These are phyloP conservation scores for Bombardia bombarda DNA, from an alignment of 495 filamentous ascomycete genomes.

Conservation along the genomic window DNA sequence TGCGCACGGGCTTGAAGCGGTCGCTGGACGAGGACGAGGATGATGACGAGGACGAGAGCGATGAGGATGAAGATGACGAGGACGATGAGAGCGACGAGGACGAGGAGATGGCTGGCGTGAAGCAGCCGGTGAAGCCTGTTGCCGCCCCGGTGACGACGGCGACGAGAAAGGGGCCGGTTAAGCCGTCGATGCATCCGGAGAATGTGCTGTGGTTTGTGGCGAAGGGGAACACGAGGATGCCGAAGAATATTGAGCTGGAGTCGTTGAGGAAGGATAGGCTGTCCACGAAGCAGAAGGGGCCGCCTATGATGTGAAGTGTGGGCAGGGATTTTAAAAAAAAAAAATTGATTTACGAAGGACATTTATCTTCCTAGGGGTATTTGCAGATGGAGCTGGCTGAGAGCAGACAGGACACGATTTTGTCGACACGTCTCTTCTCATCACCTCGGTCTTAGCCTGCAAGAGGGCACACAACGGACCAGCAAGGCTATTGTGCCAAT, in stretches of 20 bases:
- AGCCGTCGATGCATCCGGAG: slow-evolving; percentile 15
- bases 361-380: too few relatives aligned
- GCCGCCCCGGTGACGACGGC: background rate
- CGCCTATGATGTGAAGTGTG: too few relatives aligned
- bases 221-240: slow-evolving; percentile 26
- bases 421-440: too few relatives aligned
- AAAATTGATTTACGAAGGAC: too few relatives aligned
- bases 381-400: too few relatives aligned
- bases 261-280: slow-evolving; percentile 6
- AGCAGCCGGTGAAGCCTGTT: slow-evolving; percentile 9
- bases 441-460: too few relatives aligned
- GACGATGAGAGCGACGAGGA: slow-evolving; percentile 30
- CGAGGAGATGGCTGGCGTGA: slow-evolving; percentile 25
- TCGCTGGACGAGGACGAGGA: slow-evolving; percentile 48
- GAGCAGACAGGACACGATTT: too few relatives aligned
- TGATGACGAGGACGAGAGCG: slow-evolving; percentile 46
- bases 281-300: too few relatives aligned
- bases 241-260: slow-evolving; percentile 17
- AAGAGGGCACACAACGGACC: too few relatives aligned
- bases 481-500: too few relatives aligned
- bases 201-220: slow-evolving; percentile 23
- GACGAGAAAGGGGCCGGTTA: background rate
- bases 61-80: slow-evolving; percentile 35
- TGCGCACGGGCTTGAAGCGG: slow-evolving; percentile 59
- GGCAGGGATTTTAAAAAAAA: too few relatives aligned